Evolutionary conservation across 139 green algal species (phyloP), one percentile per base, ranked within the genome.

Genomic region (Eudorina sp.): DNA sequence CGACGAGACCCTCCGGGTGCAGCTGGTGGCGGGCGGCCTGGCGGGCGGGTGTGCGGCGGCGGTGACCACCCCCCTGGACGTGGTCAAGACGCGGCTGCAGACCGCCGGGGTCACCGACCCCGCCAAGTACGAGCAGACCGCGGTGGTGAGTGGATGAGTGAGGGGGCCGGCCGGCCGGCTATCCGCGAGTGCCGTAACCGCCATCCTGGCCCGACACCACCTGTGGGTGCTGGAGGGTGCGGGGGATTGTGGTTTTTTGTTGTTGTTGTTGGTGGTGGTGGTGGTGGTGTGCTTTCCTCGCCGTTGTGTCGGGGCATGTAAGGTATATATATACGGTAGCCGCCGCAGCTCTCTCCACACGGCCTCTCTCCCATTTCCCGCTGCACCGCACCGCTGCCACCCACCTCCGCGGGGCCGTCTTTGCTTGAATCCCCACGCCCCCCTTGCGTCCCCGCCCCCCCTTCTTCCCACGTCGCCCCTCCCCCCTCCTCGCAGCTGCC

Each of bases 21-120:
- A 98, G 90, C 89, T 97, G 27, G 36, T 93, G 25, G 95, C 96
- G 18, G 96, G 96, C 0, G 97, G 95, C 11, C 79, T 95, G 64
- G 97, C 97, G 38, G 97, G 97, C 0, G 97, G 94, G 2, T 76
- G 92, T 0, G 95, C 96, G 27, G 88, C 88, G 23, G 97, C 94
- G 0, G 73, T 96, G 31, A 99, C 96, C 8, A 99, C 90, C 0
- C 97, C 97, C 0, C 90, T 99, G 70, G 97, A 99, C 88, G 95
- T 99, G 0, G 95, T 98, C n/a, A 99, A 99, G 88, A 99, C 97
- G 55, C 91, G 97, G 72, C 86, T 99, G 91, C 97, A 99, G 91
- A 96, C 97, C 25, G 92, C 96, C 70, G 97, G 97, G 0, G 82
- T 97, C 46, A 60, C 89, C 2, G 80, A 73, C 43, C 53, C 80